These are phyloP conservation scores for Ophiobolus disseminans DNA, from an alignment of 2,329 filamentous ascomycete species.

Conservation along the genomic window DNA sequence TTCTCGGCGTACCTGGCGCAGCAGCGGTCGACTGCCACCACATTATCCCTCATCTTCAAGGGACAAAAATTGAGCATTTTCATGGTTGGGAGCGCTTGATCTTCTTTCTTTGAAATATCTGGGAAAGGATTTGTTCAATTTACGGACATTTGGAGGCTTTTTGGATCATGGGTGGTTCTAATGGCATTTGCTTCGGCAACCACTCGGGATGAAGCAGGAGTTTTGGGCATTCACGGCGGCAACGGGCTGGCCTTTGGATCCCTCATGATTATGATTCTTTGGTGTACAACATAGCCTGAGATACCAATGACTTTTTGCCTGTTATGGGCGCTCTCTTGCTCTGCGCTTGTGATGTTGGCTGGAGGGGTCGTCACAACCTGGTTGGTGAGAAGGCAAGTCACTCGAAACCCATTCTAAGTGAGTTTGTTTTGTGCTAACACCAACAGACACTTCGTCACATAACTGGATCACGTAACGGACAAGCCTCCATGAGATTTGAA, in stretches of 20 bases:
- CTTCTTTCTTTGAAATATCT: neutral
- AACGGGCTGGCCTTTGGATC: slow-evolving; percentile 1
- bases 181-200: slow-evolving; percentile 3
- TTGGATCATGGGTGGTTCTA: neutral
- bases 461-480: too few species aligned
- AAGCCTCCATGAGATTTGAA: too few species aligned
- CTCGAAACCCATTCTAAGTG: too few species aligned
- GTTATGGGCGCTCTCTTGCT: too few species aligned
- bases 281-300: slow-evolving; percentile 9
- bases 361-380: too few species aligned
- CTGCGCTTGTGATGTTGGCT: too few species aligned
- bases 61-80: neutral
- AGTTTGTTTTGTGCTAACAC: too few species aligned
- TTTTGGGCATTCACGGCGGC: neutral
- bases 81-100: neutral
- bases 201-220: slow-evolving; percentile 1
- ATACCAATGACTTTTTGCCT: slow-evolving; percentile 1
- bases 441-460: too few species aligned
- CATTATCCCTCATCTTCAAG: neutral
- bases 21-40: neutral
- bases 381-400: too few species aligned
- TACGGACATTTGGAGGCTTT: neutral
- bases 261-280: slow-evolving; percentile 17
- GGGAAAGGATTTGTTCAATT: neutral
- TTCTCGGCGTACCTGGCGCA: neutral